Evolutionary conservation across 176 grass and related monocot genomes (phyloP).

Genomic region (Saccharum spontaneum): DNA sequence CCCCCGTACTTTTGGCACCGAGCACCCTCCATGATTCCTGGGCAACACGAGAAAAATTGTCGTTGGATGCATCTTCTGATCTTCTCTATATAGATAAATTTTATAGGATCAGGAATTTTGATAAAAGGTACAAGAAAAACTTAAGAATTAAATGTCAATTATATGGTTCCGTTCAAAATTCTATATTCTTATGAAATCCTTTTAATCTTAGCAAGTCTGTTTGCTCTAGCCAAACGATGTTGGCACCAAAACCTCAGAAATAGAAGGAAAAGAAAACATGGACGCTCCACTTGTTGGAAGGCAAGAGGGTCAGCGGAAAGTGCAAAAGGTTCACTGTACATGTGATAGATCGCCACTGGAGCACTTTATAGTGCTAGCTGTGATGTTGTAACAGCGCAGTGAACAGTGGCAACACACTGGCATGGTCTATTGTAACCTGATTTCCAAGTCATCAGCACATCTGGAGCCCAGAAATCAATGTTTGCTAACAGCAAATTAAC

Average conservation of each 20-base stretch:
- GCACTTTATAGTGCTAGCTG: not conserved
- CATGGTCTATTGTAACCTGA: not conserved
- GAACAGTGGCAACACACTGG: not conserved
- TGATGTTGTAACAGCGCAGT: constrained; percentile 1
- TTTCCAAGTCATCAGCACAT: not conserved
- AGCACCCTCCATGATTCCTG: too few relatives aligned
- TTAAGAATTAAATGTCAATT: too few relatives aligned
- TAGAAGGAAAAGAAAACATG: not conserved
- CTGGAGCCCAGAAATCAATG: not conserved
- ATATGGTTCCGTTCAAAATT: too few relatives aligned
- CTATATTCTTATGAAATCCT: too few relatives aligned
- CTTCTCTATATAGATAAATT: too few relatives aligned
- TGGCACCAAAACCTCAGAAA: not conserved
- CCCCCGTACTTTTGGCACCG: too few relatives aligned
- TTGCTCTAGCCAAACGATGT: not conserved
- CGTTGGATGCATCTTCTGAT: too few relatives aligned
- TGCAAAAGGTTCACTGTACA: not conserved
- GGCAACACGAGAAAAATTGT: too few relatives aligned
- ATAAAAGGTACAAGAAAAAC: too few relatives aligned
- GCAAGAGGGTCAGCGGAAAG: not conserved
- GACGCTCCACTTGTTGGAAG: not conserved
- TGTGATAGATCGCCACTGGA: not conserved
- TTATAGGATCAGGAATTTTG: too few relatives aligned
- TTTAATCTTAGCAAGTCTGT: not conserved
- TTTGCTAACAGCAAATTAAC: constrained; percentile 20